Base-by-base conservation (phyloP, 345 rosid genomes). In the Eucalyptus curtisii region DNA sequence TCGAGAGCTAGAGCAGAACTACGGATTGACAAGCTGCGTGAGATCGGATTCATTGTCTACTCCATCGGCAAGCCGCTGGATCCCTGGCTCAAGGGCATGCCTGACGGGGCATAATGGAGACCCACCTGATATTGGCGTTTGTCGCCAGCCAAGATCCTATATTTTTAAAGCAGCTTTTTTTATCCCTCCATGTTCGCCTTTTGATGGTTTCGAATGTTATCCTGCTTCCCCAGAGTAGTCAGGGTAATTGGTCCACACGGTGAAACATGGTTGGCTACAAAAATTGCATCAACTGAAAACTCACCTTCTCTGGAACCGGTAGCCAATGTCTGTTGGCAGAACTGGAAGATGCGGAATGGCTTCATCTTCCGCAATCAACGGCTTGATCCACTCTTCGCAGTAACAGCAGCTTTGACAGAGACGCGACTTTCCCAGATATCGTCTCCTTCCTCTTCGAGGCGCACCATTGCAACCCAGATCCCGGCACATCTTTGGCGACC, bases 1-100 rank as follows among this genome's bases (percentile, higher is more conserved):
- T 31, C 20, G 10, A 64, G 40, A 15, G 37, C 14, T 30, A 64
- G 5, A 64, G 37, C 71, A 64, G 71, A n/a, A 64, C 47, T 44
- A 44, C 8, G 47, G 47, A 8, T 44, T 44, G 47, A 42, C 20
- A 89, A 93, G 91, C 93, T 97, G 90, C 93, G 97, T 92, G 93
- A 96, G 93, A 96, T 97, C 49, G 99, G 99, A 87, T 97, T 97
- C 92, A 96, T 96, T 30, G 99, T 96, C 47, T 97, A 96, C 90
- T 93, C 99, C 16, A 97, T 97, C 47, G 99, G 99, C 45, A 97
- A 96, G 94, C 99, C 99, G 17, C 91, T 97, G 86, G 99, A 97
- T 91, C 92, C 92, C 85, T 97, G 99, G 99, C 93, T 97, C 89
- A 96, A 96, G 94, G 99, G 96, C 94, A 92, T 97, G 99, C 99